Base-by-base conservation (phyloP, 2,329 filamentous ascomycete species). In the Huntiella omanensis region DNA sequence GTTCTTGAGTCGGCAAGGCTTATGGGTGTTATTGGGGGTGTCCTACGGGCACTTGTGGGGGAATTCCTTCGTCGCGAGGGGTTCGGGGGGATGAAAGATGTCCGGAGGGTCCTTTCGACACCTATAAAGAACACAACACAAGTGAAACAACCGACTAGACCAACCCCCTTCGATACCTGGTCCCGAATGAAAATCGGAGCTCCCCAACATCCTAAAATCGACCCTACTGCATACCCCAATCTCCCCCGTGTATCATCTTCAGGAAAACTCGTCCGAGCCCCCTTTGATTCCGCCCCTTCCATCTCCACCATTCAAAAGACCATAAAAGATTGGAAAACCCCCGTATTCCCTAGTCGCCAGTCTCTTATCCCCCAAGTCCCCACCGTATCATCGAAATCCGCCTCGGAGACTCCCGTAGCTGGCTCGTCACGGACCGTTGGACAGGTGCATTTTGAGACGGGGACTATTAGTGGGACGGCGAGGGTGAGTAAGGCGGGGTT, bases 261-360 rank as follows among this genome's bases (percentile, higher is more conserved):
- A 2, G 40, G 47, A 33, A 48, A 49, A 8, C 22, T 52, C 4
- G 41, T 51, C 1, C 47, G 50, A 1, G 38, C 50, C 1, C 52
- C 52, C 3, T 53, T 53, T 37, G 46, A 50, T 4, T 32, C 48
- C 2, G 19, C 43, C 5, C 15, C 16, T 2, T 35, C 37, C 13
- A 36, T 6, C 13, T 32, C 33, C 4, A 28, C 32, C 19, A 52
- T 54, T 5, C 62, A 56, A 40, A 53, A 58, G 7, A 85, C 80
- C 80, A 61, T 86, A 2, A 64, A 68, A 6, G 62, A 67, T 5
- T 93, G 84, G 83, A 61, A 80, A 6, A 93, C 87, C 49, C 83
- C 84, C 0, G 64, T 83, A 0, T 94, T 92, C 57, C 61, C 68
- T n/a, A 55, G 58, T 3, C 58, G 59, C 0, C 64, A 75, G 45